Conservation (phyloP, 352 stramenopile species). For the Elongisporangium senticosum region DNA sequence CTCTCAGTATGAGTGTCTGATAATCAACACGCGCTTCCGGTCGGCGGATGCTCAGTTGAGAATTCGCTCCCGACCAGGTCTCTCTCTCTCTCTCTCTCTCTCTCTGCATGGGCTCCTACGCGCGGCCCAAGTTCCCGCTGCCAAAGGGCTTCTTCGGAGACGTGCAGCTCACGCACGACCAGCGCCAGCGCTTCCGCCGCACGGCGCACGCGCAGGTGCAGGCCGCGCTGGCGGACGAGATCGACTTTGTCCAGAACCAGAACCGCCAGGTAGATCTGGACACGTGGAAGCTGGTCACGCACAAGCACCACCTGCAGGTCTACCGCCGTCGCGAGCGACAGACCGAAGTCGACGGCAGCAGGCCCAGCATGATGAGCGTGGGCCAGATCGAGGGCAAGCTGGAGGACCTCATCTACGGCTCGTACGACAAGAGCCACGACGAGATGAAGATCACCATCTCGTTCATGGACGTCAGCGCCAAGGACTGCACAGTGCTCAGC, state of each 20-base stretch:
- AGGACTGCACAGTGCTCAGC: slow-evolving; percentile 32
- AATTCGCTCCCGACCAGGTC: not conserved
- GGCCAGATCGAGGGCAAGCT: slow-evolving; percentile 39
- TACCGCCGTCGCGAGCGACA: slow-evolving; percentile 16
- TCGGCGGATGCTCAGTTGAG: not conserved
- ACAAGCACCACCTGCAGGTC: slow-evolving; percentile 28
- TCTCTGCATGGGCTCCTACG: slow-evolving; percentile 4
- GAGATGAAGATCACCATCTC: slow-evolving; percentile 33
- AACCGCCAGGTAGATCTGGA: slow-evolving; percentile 13
- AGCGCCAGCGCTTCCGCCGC: slow-evolving; percentile 26
- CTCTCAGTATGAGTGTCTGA: not conserved
- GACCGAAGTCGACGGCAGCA: slow-evolving; percentile 1
- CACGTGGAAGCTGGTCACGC: slow-evolving; percentile 32
- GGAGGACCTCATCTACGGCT: slow-evolving; percentile 46
- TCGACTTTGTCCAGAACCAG: slow-evolving; percentile 4
- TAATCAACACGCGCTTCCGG: not conserved
- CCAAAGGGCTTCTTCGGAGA: slow-evolving; percentile 14
- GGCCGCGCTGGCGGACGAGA: slow-evolving; percentile 22
- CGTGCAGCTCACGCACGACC: slow-evolving; percentile 21
- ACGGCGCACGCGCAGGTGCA: slow-evolving; percentile 23
- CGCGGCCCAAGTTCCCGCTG: slow-evolving; percentile 9
- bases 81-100: too few relatives aligned
- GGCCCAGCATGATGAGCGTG: slow-evolving; percentile 32
- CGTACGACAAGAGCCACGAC: slow-evolving; percentile 30
- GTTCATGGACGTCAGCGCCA: slow-evolving; percentile 23